These are phyloP conservation scores for Kluyveromyces lactis DNA, from an alignment of 805 yeast genomes.

Conservation along the genomic window DNA sequence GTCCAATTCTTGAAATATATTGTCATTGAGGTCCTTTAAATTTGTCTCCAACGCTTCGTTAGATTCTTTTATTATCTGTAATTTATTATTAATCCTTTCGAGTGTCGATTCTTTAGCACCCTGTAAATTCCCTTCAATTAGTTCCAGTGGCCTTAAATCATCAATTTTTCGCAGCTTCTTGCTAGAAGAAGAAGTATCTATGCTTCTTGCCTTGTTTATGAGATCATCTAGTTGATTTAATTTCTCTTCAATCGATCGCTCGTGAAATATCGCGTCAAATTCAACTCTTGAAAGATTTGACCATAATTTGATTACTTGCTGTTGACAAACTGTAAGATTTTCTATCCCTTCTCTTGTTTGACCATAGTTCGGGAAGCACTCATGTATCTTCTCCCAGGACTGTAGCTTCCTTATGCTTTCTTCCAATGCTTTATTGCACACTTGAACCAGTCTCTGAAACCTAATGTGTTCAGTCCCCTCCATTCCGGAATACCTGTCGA, in stretches of 20 bases:
- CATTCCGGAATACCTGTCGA: neutral
- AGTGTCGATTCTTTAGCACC: slow-evolving; percentile 15
- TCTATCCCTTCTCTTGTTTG: slow-evolving; percentile 37
- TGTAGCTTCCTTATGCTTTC: slow-evolving; percentile 42
- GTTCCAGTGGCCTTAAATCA: slow-evolving; percentile 18
- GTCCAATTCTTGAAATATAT: slow-evolving; percentile 17
- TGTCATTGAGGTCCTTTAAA: slow-evolving; percentile 13
- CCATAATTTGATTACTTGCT: slow-evolving; percentile 48
- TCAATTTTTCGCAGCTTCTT: slow-evolving; percentile 10
- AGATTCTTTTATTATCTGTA: slow-evolving; percentile 14
- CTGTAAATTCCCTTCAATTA: slow-evolving; percentile 21
- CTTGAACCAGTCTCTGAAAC: slow-evolving; percentile 40
- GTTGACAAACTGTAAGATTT: slow-evolving; percentile 40
- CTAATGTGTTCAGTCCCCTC: slow-evolving; percentile 29
- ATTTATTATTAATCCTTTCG: slow-evolving; percentile 18
- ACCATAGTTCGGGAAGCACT: slow-evolving; percentile 49
- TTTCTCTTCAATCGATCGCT: slow-evolving; percentile 32
- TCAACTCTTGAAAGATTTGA: slow-evolving; percentile 40
- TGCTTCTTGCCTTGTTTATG: slow-evolving; percentile 28
- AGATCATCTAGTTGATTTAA: slow-evolving; percentile 33
- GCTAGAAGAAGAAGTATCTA: slow-evolving; percentile 8
- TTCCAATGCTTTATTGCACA: slow-evolving; percentile 45
- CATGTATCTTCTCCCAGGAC: slow-evolving; percentile 40
- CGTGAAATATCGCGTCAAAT: slow-evolving; percentile 45
- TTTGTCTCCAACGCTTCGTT: slow-evolving; percentile 19